Conservation (phyloP, 1,284 basidiomycete genomes). For the Malassezia brasiliensis region DNA sequence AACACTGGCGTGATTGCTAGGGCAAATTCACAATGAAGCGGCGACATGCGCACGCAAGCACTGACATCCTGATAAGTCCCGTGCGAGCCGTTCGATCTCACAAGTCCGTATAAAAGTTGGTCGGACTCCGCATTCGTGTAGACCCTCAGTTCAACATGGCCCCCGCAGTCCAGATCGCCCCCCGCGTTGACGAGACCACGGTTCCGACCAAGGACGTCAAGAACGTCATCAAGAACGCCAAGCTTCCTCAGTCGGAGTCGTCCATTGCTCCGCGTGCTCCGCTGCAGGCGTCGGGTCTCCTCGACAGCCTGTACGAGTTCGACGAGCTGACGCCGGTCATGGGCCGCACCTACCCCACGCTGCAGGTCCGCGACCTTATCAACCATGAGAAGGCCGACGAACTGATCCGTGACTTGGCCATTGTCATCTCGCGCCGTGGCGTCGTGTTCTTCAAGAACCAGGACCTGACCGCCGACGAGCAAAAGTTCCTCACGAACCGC, state of each 20-base stretch:
- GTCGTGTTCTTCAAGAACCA: constrained; percentile 65
- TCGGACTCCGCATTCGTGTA: no score
- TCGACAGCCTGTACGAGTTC: constrained; percentile 23
- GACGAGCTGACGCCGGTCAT: constrained; percentile 48
- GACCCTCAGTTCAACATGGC: background rate
- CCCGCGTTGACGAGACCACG: background rate
- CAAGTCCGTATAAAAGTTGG: background rate
- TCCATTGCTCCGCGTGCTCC: constrained; percentile 10
- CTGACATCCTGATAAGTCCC: background rate
- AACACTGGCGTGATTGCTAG: background rate
- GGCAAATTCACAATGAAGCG: no score
- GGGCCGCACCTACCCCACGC: constrained; percentile 50
- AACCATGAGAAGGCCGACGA: constrained; percentile 51
- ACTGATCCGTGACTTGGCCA: constrained; percentile 53
- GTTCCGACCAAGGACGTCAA: background rate
- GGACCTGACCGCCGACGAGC: constrained; percentile 52
- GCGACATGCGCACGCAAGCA: background rate
- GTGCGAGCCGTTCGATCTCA: no score
- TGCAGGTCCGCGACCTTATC: constrained; percentile 51
- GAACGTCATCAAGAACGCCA: background rate
- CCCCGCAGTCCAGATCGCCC: background rate
- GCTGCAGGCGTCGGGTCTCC: constrained; percentile 19
- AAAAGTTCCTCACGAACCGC: constrained; percentile 52
- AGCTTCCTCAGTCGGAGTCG: background rate
- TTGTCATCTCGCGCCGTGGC: constrained; percentile 57